Evolutionary conservation across 306 rosid genomes (phyloP), one percentile per base, ranked within the genome.

Genomic region (Fragaria ananassa): DNA sequence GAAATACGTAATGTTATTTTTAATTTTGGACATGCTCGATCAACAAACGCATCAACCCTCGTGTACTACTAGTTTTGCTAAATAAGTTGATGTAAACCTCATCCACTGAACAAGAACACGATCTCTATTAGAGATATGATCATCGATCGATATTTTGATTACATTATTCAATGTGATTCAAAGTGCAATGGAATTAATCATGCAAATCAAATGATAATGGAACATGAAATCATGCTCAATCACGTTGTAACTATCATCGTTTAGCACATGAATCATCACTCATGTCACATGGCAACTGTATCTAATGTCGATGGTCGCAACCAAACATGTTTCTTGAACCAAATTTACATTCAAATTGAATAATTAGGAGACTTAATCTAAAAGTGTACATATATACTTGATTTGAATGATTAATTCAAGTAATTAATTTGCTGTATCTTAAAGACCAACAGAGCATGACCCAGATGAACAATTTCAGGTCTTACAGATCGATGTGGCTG

Each of bases 181-280:
- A n/a, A 57, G 31, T 21, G 63, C 63, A 23, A 23, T 57, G 31
- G 63, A 57, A 19, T 54, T 19, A 54, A 54, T 53, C 25, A 53
- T n/a, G 27, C 61, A 54, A n/a, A n/a, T 10, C 10, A n/a, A n/a
- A 54, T 27, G 61, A 21, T n/a, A n/a, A 54, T 54, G 29, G 29
- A 54, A n/a, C 61, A 54, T 54, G 61, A n/a, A 42, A n/a, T n/a
- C 63, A 21, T 23, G 34, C 27, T 57, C 15, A 10, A 57, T 57
- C 62, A 56, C 62, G 62, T 56, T 57, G 34, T 21, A 10, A 57
- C 4, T 10, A 60, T 29, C 44, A 78, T 63, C 27, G 35, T 70
- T 23, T 62, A 31, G 72, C 85, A 84, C 72, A 70, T 87, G 74
- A 27, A 77, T 75, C 50, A 57, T 56, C 50, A 62, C 70, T 47